Conservation (phyloP, 2,329 filamentous ascomycete species). For the Westerdykella sp. region DNA sequence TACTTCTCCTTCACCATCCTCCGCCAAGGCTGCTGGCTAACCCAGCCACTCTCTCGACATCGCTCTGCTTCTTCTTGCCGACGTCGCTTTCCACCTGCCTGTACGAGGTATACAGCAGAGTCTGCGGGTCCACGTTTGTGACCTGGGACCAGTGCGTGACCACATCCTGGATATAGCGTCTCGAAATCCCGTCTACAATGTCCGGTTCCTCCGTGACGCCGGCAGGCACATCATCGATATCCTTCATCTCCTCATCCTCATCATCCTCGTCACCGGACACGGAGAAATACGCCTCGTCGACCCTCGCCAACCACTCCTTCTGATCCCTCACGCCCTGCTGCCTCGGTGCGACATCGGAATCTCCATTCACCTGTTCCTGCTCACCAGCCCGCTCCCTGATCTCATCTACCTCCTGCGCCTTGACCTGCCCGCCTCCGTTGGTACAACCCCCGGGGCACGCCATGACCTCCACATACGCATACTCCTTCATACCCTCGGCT, state of each 20-base stretch:
- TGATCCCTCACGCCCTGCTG: constrained; percentile 69
- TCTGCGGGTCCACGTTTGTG: constrained; percentile 65
- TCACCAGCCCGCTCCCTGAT: constrained; percentile 30
- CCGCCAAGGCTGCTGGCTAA: constrained; percentile 87
- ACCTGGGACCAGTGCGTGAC: constrained; percentile 69
- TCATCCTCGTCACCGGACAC: constrained; percentile 38
- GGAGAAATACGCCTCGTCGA: constrained; percentile 77
- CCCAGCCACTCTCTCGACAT: constrained; percentile 77
- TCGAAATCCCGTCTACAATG: constrained; percentile 59
- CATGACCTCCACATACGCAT: constrained; percentile 97
- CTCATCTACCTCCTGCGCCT: constrained; percentile 66
- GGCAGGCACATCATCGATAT: constrained; percentile 6
- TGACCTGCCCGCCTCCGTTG: constrained; percentile 93
- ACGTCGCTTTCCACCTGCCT: constrained; percentile 92
- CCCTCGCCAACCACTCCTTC: constrained; percentile 56
- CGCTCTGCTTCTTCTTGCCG: constrained; percentile 58
- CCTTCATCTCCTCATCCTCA: constrained; percentile 34
- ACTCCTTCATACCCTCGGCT: constrained; percentile 59
- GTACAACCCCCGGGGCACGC: constrained; percentile 98
- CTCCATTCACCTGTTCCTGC: constrained; percentile 20
- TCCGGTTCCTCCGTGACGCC: constrained; percentile 8
- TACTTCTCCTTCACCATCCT: constrained; percentile 61
- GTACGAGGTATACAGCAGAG: constrained; percentile 78
- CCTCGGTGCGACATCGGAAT: constrained; percentile 18
- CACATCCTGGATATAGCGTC: constrained; percentile 58